Base-by-base conservation (phyloP, 352 stramenopile species). In the Phytophthora nicotianae region DNA sequence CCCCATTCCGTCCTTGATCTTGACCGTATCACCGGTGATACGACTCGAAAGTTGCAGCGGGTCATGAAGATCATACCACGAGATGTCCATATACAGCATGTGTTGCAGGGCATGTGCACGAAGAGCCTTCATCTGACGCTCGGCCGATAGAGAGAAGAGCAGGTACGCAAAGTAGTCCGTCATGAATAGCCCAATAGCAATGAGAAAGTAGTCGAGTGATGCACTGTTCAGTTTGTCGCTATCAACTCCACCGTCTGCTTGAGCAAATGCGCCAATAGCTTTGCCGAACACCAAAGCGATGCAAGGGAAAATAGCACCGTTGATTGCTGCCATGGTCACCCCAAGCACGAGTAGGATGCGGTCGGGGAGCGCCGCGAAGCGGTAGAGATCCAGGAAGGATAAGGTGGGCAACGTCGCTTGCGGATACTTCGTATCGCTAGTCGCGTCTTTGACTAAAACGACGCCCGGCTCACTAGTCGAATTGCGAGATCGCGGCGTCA, bases 1-100 rank as follows among this genome's bases (percentile, higher is more conserved):
- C 19, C 71, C 74, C 74, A 81, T 81, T n/a, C 65, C 75, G 42
- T 83, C 65, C 48, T 79, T 81, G 37, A 81, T 81, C 29, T 79
- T 81, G 46, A 79, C 62, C 0, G 75, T 83, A 32, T 81, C 74
- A 16, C 69, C 74, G 8, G 62, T 73, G 13, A 83, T 42, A 4
- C 68, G 70, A 47, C 55, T 79, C 5, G 72, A 62, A 1, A 84
- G 50, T 37, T 72, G 37, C 6, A 75, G 58, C 2, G 66, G 51
- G 24, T 84, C 69, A 35, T 42, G 52, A 1, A 5, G n/a, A 37
- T 85, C 76, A 57, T 81, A 82, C 76, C 76, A 85, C 1, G 26
- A 33, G 5, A 85, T 62, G 42, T 82, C 63, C 70, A 82, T 63
- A 37, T 76, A 68, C 6, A 85, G 52, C 59, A 85, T 75, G 55